Evolutionary conservation across 768 basidiomycete species (phyloP).

Genomic region (Leccinum uliginosum): DNA sequence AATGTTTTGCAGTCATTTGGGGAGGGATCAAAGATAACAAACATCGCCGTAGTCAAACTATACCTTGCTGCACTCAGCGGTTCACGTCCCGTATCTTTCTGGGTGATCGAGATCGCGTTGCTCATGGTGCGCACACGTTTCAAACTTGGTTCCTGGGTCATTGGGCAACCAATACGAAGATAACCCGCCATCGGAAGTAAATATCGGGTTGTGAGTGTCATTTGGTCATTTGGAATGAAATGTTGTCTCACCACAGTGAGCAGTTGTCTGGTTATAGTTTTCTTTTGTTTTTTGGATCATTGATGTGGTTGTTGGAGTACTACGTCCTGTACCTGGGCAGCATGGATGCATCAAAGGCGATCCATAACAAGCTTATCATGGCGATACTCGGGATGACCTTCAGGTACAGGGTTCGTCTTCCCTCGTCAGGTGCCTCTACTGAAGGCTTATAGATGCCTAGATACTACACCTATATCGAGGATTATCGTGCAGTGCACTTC

Average conservation of each 20-base stretch:
- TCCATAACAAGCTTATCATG: not conserved
- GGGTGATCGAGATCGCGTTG: not conserved
- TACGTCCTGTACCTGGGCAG: not conserved
- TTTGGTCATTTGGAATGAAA: not conserved
- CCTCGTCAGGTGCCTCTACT: not conserved
- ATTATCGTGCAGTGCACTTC: not conserved
- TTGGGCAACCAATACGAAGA: conserved; percentile 2
- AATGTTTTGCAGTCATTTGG: not conserved
- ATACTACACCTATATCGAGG: not conserved
- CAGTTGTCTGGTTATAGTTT: not conserved
- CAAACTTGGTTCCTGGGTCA: conserved; percentile 3
- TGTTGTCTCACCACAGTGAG: not conserved
- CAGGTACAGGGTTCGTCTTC: not conserved
- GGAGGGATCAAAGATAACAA: not conserved
- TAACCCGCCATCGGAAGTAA: not conserved
- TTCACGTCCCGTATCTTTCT: not conserved
- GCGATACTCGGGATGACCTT: conserved; percentile 1
- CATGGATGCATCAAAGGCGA: not conserved
- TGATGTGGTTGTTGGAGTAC: not conserved
- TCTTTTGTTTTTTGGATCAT: not conserved
- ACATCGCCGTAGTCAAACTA: not conserved
- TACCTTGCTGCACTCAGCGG: not conserved
- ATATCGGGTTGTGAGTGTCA: not conserved
- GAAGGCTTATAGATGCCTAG: not conserved
- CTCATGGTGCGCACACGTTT: not conserved